Evolutionary conservation across 805 yeast genomes (phyloP).

Genomic region (Sungouiozyma ichnusensis): DNA sequence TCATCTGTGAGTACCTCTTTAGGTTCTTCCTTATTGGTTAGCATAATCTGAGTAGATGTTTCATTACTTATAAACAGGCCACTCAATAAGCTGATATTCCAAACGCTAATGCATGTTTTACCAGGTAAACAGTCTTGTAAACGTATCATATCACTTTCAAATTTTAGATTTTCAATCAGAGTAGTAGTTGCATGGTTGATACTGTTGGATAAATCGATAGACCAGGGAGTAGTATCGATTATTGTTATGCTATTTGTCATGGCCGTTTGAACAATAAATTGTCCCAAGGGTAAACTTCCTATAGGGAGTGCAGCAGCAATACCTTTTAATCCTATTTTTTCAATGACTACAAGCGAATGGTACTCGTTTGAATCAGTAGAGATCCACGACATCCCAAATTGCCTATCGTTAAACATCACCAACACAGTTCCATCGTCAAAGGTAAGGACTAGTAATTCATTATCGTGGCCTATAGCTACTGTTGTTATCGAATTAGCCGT

Average conservation of each 20-base stretch:
- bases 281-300: not conserved
- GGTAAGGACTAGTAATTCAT: slow-evolving; percentile 20
- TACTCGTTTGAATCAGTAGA: slow-evolving; percentile 14
- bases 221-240: slow-evolving; percentile 15
- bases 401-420: slow-evolving; percentile 25
- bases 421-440: slow-evolving; percentile 25
- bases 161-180: slow-evolving; percentile 1
- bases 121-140: slow-evolving; percentile 2
- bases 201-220: slow-evolving; percentile 9
- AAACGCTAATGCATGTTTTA: slow-evolving; percentile 1
- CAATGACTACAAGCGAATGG: slow-evolving; percentile 18
- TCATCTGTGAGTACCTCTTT: not conserved
- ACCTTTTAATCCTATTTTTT: slow-evolving; percentile 5
- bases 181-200: slow-evolving; percentile 10
- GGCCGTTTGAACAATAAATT: not conserved
- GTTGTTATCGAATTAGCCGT: slow-evolving; percentile 31
- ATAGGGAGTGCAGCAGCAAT: not conserved
- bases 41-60: not conserved
- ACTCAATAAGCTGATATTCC: not conserved
- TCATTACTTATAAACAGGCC: not conserved
- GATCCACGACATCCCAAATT: slow-evolving; percentile 31
- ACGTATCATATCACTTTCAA: slow-evolving; percentile 8
- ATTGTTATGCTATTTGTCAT: not conserved
- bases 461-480: slow-evolving; percentile 15
- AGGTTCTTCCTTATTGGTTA: no score